These are phyloP conservation scores for Stephanodiscus minutulus DNA, from an alignment of 108 stramenopile genomes.

Conservation along the genomic window DNA sequence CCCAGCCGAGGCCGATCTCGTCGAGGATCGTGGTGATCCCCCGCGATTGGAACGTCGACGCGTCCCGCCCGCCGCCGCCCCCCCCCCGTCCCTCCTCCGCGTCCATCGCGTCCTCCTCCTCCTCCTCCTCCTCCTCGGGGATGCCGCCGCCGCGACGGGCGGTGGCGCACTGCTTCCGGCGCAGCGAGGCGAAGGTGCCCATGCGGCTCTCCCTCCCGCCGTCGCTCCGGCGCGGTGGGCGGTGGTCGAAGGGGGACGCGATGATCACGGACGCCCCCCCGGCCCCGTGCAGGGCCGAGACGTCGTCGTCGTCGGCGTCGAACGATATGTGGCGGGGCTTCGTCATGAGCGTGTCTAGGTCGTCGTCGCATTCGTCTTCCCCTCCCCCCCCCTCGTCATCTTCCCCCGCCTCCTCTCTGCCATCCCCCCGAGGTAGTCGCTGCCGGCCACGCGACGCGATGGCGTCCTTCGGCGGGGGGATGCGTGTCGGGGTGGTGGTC, in stretches of 20 bases:
- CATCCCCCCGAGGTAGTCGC: too few relatives aligned
- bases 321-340: constrained; percentile 40
- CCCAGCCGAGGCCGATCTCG: constrained; percentile 27
- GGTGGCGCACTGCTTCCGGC: background rate
- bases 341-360: constrained; percentile 36
- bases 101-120: background rate
- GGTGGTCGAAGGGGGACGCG: constrained; percentile 11
- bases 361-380: constrained; percentile 5
- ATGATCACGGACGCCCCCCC: constrained; percentile 18
- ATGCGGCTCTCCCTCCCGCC: constrained; percentile 7
- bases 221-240: background rate
- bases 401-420: constrained; percentile 9
- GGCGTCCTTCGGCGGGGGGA: too few relatives aligned
- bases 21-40: constrained; percentile 31
- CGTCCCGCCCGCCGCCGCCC: background rate
- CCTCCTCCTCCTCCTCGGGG: background rate
- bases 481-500: too few relatives aligned
- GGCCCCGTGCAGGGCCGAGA: constrained; percentile 33
- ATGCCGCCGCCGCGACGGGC: background rate
- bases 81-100: background rate
- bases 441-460: too few relatives aligned
- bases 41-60: constrained; percentile 8
- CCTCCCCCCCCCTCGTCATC: background rate
- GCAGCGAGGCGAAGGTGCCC: constrained; percentile 8
- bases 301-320: constrained; percentile 26